Conservation (phyloP, 768 basidiomycete species). For the Amylocystis lapponica region DNA sequence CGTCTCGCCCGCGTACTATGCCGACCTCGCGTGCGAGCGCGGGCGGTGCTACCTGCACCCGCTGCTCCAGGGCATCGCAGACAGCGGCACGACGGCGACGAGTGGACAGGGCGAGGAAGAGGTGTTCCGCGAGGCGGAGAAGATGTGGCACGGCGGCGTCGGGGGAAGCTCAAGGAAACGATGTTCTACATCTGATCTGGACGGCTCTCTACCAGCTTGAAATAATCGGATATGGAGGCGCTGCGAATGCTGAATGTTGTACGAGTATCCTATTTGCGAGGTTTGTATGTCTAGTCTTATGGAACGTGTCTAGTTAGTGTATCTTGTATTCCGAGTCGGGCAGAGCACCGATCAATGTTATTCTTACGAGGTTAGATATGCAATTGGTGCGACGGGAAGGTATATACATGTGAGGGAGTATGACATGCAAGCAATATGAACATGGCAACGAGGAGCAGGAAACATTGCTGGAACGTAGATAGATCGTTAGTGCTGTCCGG, state of each 20-base stretch:
- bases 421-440: too few relatives aligned
- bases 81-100: conserved; percentile 25
- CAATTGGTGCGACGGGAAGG: too few relatives aligned
- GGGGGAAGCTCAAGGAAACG: conserved; percentile 51
- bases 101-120: conserved; percentile 38
- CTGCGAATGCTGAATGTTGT: not conserved
- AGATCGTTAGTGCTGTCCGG: too few relatives aligned
- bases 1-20: conserved; percentile 41
- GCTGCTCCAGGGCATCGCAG: conserved; percentile 37
- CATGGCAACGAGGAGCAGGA: too few relatives aligned
- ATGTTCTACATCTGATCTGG: conserved; percentile 68
- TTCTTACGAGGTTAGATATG: too few relatives aligned
- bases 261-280: too few relatives aligned
- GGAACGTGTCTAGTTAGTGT: too few relatives aligned
- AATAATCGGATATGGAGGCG: not conserved
- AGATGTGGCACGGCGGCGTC: conserved; percentile 55
- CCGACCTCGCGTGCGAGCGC: conserved; percentile 47
- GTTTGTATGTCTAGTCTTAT: too few relatives aligned
- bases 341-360: too few relatives aligned
- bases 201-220: not conserved
- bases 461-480: too few relatives aligned
- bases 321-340: too few relatives aligned
- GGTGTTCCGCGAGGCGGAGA: conserved; percentile 47
- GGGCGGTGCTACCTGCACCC: conserved; percentile 48
- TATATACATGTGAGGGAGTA: too few relatives aligned